Evolutionary conservation across 495 filamentous ascomycete genomes (phyloP).

Genomic region (Xylona heveae): DNA sequence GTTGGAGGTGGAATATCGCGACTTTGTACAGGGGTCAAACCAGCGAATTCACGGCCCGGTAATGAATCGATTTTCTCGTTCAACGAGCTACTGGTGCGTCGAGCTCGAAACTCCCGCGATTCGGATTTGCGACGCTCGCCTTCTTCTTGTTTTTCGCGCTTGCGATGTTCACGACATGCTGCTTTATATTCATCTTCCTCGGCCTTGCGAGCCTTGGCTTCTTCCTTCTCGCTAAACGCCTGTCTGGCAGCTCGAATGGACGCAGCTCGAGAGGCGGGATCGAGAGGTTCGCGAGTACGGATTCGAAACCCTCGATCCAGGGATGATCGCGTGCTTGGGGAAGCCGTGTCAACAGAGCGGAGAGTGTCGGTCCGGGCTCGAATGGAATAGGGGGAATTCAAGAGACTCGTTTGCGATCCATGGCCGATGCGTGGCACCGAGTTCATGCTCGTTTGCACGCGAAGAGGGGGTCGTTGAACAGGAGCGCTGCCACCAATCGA

Average conservation of each 20-base stretch:
- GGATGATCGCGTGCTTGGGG: slow-evolving; percentile 29
- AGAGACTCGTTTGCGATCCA: slow-evolving; percentile 29
- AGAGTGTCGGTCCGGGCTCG: slow-evolving; percentile 23
- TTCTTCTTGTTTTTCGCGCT: slow-evolving; percentile 9
- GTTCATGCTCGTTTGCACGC: slow-evolving; percentile 24
- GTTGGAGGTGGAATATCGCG: too few relatives aligned
- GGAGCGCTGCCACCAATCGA: slow-evolving; percentile 12
- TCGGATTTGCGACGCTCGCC: slow-evolving; percentile 4
- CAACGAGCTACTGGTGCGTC: too few relatives aligned
- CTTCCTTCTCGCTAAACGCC: slow-evolving; percentile 36
- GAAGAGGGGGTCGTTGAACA: slow-evolving; percentile 9
- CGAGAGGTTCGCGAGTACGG: slow-evolving; percentile 22
- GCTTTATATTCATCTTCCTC: slow-evolving; percentile 32
- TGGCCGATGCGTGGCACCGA: slow-evolving; percentile 24
- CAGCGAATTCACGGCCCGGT: too few relatives aligned
- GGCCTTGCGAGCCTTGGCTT: slow-evolving; percentile 31
- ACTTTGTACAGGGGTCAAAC: too few relatives aligned
- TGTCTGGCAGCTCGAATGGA: slow-evolving; percentile 30
- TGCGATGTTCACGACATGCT: slow-evolving; percentile 20
- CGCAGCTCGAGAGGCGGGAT: slow-evolving; percentile 29
- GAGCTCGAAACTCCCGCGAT: slow-evolving; percentile 19
- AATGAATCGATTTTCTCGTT: too few relatives aligned
- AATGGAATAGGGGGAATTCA: slow-evolving; percentile 23
- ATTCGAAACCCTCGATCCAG: slow-evolving; percentile 33
- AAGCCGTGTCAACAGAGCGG: slow-evolving; percentile 21